Evolutionary conservation across 495 filamentous ascomycete genomes (phyloP).

Genomic region (Neurospora sp.): DNA sequence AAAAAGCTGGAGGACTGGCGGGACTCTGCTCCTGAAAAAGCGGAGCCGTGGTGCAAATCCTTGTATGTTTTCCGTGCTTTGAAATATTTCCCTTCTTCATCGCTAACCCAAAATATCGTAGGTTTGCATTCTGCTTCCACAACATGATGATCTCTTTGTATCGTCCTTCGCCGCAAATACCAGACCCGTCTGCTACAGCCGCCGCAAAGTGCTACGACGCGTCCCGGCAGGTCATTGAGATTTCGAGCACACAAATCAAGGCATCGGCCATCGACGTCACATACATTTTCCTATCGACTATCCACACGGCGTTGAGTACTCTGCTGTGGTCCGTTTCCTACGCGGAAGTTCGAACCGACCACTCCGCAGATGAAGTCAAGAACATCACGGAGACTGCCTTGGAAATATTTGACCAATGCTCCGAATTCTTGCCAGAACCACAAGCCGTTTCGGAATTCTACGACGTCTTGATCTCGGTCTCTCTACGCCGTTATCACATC

Average conservation of each 20-base stretch:
- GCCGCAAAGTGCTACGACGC: conserved; percentile 75
- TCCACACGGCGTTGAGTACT: conserved; percentile 81
- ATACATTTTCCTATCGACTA: conserved; percentile 78
- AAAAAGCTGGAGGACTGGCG: conserved; percentile 66
- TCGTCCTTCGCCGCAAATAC: conserved; percentile 81
- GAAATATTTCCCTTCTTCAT: too few species aligned
- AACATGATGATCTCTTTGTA: conserved; percentile 78
- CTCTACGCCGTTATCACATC: conserved; percentile 67
- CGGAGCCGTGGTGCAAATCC: conserved; percentile 34
- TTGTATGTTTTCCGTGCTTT: conserved; percentile 32
- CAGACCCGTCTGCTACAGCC: conserved; percentile 64
- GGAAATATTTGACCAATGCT: conserved; percentile 61
- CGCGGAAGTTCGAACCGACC: conserved; percentile 60
- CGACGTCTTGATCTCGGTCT: conserved; percentile 65
- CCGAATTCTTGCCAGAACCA: conserved; percentile 82
- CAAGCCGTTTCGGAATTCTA: conserved; percentile 75
- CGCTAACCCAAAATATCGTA: conserved; percentile 18
- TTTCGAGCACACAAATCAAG: conserved; percentile 66
- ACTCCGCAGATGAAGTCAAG: conserved; percentile 62
- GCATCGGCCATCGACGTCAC: conserved; percentile 69
- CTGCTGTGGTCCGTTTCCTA: conserved; percentile 84
- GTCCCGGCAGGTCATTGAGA: conserved; percentile 63
- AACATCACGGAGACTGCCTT: conserved; percentile 58
- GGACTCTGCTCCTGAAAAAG: conserved; percentile 32
- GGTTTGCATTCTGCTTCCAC: conserved; percentile 69